These are phyloP conservation scores for Populus ilicifolia DNA, from an alignment of 345 rosid species.

Conservation along the genomic window DNA sequence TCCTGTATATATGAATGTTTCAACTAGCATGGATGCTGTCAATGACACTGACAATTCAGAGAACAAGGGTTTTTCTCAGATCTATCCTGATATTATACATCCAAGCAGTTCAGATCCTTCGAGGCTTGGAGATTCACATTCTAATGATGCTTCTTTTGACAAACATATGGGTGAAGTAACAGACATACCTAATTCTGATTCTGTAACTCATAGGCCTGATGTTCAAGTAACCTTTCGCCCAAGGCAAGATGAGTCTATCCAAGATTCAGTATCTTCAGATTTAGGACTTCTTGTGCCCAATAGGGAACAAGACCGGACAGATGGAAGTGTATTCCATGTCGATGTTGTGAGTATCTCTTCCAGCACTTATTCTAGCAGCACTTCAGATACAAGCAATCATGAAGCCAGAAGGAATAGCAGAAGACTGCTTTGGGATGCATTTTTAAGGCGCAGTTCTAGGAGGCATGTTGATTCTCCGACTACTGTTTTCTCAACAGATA, in stretches of 20 bases:
- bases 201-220: slow-evolving; percentile 31
- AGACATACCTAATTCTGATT: slow-evolving; percentile 11
- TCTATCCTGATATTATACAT: slow-evolving; percentile 18
- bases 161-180: slow-evolving; percentile 32
- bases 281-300: slow-evolving; percentile 44
- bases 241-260: slow-evolving; percentile 30
- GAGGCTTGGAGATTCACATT: slow-evolving; percentile 27
- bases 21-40: slow-evolving; percentile 48
- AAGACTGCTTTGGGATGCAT: slow-evolving; percentile 57
- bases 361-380: slow-evolving; percentile 33
- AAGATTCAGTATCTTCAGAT: slow-evolving; percentile 39
- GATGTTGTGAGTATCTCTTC: slow-evolving; percentile 59
- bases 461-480: slow-evolving; percentile 40
- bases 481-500: slow-evolving; percentile 41
- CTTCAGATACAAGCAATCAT: slow-evolving; percentile 34
- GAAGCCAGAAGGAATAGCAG: slow-evolving; percentile 49
- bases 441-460: slow-evolving; percentile 49
- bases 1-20: slow-evolving; percentile 35
- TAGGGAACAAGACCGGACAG: slow-evolving; percentile 39
- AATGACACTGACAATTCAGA: slow-evolving; percentile 41
- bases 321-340: slow-evolving; percentile 45
- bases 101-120: slow-evolving; percentile 34
- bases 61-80: slow-evolving; percentile 32
- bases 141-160: slow-evolving; percentile 21
- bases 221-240: slow-evolving; percentile 17